Conservation (phyloP, 2,329 filamentous ascomycete genomes). For the Kalmusia sp. region DNA sequence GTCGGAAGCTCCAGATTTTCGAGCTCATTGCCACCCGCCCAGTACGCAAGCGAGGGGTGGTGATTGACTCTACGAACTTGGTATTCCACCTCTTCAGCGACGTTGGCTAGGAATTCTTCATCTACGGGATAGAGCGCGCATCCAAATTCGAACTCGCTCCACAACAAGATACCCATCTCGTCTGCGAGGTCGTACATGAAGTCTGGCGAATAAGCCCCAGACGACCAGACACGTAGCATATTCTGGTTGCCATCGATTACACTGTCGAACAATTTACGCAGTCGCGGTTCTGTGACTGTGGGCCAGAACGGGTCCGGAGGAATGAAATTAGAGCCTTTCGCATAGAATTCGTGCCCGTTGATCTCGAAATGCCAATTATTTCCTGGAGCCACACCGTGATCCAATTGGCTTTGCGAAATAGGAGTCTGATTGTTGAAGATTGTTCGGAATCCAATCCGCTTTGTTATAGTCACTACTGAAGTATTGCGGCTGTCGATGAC, state of each 20-base stretch:
- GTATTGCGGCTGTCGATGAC: conserved; percentile 49
- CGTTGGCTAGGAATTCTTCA: conserved; percentile 62
- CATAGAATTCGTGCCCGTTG: conserved; percentile 69
- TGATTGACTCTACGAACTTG: conserved; percentile 68
- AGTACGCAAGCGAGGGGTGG: conserved; percentile 56
- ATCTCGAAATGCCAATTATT: conserved; percentile 71
- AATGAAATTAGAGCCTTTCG: conserved; percentile 70
- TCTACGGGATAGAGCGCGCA: conserved; percentile 66
- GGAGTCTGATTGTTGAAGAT: conserved; percentile 65
- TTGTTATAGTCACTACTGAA: conserved; percentile 55
- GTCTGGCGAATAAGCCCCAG: conserved; percentile 66
- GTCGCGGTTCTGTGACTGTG: conserved; percentile 60
- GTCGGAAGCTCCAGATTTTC: conserved; percentile 60
- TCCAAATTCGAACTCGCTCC: conserved; percentile 70
- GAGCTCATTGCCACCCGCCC: conserved; percentile 62
- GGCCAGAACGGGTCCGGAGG: conserved; percentile 70
- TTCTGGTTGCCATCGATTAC: conserved; percentile 67
- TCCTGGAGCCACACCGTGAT: conserved; percentile 62
- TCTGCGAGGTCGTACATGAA: conserved; percentile 70
- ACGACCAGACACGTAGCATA: conserved; percentile 69
- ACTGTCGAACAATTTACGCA: conserved; percentile 61
- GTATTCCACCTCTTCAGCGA: conserved; percentile 63
- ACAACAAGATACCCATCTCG: conserved; percentile 63
- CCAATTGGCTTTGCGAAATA: conserved; percentile 61
- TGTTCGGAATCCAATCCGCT: conserved; percentile 67